A percentile compares a stretch with the other conserved stretches of the same genome.
Conservation (phyloP, 2,329 filamentous ascomycete species). For the Botrytis byssoidea region DNA sequence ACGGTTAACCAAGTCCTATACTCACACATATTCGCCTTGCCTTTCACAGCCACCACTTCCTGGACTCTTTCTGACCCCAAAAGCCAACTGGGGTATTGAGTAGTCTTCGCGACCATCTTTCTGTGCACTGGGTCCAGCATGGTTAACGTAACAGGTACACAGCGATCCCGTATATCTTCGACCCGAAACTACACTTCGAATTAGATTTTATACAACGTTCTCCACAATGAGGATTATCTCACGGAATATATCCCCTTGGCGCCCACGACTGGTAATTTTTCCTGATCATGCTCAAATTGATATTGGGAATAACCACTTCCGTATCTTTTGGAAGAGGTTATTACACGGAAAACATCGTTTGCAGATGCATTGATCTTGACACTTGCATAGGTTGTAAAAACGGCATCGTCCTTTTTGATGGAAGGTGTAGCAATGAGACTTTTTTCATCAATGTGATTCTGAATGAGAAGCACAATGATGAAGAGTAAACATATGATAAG, state of each 20-base stretch:
- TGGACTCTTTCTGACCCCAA: slow-evolving; percentile 28
- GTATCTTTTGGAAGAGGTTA: slow-evolving; percentile 27
- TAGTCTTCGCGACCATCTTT: slow-evolving; percentile 24
- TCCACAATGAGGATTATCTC: background rate
- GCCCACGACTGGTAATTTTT: slow-evolving; percentile 26
- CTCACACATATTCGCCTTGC: slow-evolving; percentile 26
- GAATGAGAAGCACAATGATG: slow-evolving; percentile 23
- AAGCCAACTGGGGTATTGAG: slow-evolving; percentile 27
- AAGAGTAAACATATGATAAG: slow-evolving; percentile 20
- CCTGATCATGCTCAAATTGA: slow-evolving; percentile 24
- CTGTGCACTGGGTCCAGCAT: slow-evolving; percentile 26
- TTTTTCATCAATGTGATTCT: slow-evolving; percentile 20
- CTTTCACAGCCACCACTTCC: slow-evolving; percentile 28
- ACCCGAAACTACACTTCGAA: slow-evolving; percentile 2
- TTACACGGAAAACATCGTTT: slow-evolving; percentile 28
- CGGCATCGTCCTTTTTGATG: slow-evolving; percentile 23
- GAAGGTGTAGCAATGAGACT: slow-evolving; percentile 23
- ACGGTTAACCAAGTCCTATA: slow-evolving; percentile 29
- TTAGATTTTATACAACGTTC: background rate
- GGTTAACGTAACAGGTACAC: slow-evolving; percentile 22
- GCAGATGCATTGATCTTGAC: slow-evolving; percentile 26
- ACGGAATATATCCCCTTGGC: slow-evolving; percentile 27
- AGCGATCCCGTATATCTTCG: slow-evolving; percentile 6
- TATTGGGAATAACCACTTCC: slow-evolving; percentile 24
- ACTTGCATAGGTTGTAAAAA: slow-evolving; percentile 26